Base-by-base conservation (phyloP, 768 basidiomycete genomes). In the Sistotremastrum niveocremeum region DNA sequence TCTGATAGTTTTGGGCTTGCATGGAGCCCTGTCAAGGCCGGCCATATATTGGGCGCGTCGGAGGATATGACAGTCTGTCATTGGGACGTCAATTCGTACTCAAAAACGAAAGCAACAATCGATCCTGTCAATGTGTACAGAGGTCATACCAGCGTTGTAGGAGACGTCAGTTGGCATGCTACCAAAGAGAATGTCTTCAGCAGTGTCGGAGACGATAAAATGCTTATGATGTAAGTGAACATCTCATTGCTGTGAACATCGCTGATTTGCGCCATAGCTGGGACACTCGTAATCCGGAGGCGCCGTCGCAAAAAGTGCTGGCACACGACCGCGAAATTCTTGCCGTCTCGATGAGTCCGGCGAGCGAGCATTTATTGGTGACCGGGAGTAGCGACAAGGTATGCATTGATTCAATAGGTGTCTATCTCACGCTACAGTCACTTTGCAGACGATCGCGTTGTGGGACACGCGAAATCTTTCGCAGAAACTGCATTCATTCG, bases 321-420 rank as follows among this genome's bases (percentile, higher is more conserved):
- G 94, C 88, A 0, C 94, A 98, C 57, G 81, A 85, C 10, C 74
- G 82, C 37, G 94, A 94, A 63, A 87, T 99, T 52, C 77, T 98
- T 46, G 73, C 87, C 3, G 84, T 97, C 20, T 75, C 90, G 2
- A 98, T 91, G 64, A 91, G 83, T 44, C 94, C 91, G 6, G 79
- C 79, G 28, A 71, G 67, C 39, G 80, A 84, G 42, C 74, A 81
- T 55, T 73, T 97, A 7, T 62, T 97, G 4, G 66, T 98, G 8
- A 98, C 94, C 0, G 94, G 88, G 4, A 91, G 90, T 44, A 81
- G 86, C 10, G 95, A 99, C 67, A 88, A 94, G 71, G 91, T 91
- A 53, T 37, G 65, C 28, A 10, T 37, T 33, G 38, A 20, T 30
- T 12, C 8, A 41, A 34, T 39, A 29, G 11, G 37, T 5, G 20